Evolutionary conservation across 345 rosid species (phyloP).

Genomic region (Salix arbutifolia): DNA sequence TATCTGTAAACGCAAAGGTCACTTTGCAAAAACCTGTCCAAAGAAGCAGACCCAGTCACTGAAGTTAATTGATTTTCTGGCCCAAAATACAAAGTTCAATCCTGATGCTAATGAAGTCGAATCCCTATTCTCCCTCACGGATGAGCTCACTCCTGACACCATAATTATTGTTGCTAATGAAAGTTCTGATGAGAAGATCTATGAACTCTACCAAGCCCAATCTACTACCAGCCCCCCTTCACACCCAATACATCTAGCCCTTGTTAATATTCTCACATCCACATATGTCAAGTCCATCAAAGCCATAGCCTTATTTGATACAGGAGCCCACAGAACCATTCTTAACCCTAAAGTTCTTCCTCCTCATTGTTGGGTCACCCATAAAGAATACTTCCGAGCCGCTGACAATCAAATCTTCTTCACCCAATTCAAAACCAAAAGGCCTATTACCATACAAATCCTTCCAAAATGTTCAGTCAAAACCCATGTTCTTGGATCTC

Average conservation of each 20-base stretch:
- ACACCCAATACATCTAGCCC: too few species aligned
- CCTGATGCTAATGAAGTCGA: background rate
- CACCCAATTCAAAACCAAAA: too few species aligned
- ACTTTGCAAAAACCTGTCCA: background rate
- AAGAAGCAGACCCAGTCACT: background rate
- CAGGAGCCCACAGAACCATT: background rate
- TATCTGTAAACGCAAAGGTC: background rate
- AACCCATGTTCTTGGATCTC: too few species aligned
- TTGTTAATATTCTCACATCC: background rate
- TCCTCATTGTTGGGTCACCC: background rate
- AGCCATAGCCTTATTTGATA: background rate
- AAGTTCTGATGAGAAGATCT: background rate
- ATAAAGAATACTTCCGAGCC: background rate
- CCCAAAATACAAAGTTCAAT: too few species aligned
- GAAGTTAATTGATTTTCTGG: background rate
- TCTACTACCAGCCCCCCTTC: too few species aligned
- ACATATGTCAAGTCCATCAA: background rate
- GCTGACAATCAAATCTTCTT: too few species aligned
- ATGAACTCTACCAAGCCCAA: too few species aligned
- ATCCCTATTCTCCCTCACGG: background rate
- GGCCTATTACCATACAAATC: too few species aligned
- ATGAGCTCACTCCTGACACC: background rate
- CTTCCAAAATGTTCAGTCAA: too few species aligned
- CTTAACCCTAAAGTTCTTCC: background rate
- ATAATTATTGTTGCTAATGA: fast-evolving